Evolutionary conservation across 345 rosid species (phyloP), one percentile per base, ranked within the genome.

Genomic region (Eucalyptus rudis): DNA sequence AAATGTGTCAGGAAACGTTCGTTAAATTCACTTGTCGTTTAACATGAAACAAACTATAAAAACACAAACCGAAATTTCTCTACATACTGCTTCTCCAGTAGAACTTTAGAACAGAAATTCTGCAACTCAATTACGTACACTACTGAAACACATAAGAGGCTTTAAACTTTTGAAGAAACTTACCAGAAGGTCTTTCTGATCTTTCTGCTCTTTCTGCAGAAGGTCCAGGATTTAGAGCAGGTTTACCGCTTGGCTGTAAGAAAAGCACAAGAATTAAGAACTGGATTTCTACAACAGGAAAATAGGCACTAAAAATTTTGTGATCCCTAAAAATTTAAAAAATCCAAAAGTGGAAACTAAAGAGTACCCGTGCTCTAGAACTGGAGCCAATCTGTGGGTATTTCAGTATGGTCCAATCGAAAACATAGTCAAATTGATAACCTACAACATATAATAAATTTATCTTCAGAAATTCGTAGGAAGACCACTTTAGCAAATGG

Each of bases 351-450:
- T 56, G 47, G 84, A 76, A 76, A 76, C 47, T 40, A 76, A 40
- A 33, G 92, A 96, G 92, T 59, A 97, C 99, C 92, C 94, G 91
- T 87, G 94, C 92, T 93, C 99, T 95, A 36, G 99, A 94, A 91
- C 96, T 94, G 90, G 97, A 92, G 90, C 96, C 94, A 80, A 89
- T 92, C 93, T 95, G 99, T 58, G 99, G 99, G 92, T 96, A 94
- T 92, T 95, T 98, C 94, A 94, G 89, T 50, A 94, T 93, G 49
- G 99, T 98, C 99, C 99, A 98, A 93, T 98, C 98, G 90, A 98
- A 98, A 40, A 97, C 98, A 71, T 95, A 94, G 91, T 97, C 99
- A 89, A 97, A 95, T 91, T 96, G 98, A 93, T 97, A 95, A 87
- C 98, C 98, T 98, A 93, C 91, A 92, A 71, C 80, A 64, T 87